Base-by-base conservation (phyloP, 768 basidiomycete species). In the Boletellus ananas region DNA sequence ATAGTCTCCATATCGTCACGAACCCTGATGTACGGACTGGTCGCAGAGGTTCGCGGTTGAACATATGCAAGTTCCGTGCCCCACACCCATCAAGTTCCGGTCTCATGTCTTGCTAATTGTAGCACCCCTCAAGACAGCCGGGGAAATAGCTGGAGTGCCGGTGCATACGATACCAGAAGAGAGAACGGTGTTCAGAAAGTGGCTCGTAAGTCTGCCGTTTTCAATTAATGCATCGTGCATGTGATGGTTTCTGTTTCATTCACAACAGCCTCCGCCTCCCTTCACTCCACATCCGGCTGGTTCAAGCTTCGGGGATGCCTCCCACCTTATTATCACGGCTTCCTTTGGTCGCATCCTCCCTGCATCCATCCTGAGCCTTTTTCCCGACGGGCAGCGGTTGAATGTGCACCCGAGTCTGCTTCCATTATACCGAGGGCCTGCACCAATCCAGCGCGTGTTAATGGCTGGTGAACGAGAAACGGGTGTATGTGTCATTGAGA, bases 321-420 rank as follows among this genome's bases (percentile, higher is more conserved):
- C 74, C 12, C 79, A 87, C 52, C 61, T 94, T 27, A 74, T 96
- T 9, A 61, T 97, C 6, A 93, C 93, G 1, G 90, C 94, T 6
- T 95, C 94, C 1, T 95, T 95, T 55, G 94, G 94, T 1, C 85
- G 87, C 40, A 92, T 94, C 56, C 77, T 97, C 12, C 79, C 90
- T 0, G 63, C 72, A 5, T 60, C 73, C 3, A 71, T 88, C 45
- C 79, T 96, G 14, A 62, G 72, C 13, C 72, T 76, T 35, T 95
- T 95, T 60, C 75, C 70, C 0, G 72, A 73, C 0, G 59, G 66
- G 0, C 78, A 80, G 40, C 73, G 86, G 20, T 72, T 97, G 34
- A 96, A 97, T 60, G 81, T 97, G 6, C 94, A 97, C 59, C 92
- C 93, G 0, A 94, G 93, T 33, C 71, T 92, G 0, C 76, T 97